These are phyloP conservation scores for Lentinus polychrous DNA, from an alignment of 1,284 basidiomycete genomes.

Conservation along the genomic window DNA sequence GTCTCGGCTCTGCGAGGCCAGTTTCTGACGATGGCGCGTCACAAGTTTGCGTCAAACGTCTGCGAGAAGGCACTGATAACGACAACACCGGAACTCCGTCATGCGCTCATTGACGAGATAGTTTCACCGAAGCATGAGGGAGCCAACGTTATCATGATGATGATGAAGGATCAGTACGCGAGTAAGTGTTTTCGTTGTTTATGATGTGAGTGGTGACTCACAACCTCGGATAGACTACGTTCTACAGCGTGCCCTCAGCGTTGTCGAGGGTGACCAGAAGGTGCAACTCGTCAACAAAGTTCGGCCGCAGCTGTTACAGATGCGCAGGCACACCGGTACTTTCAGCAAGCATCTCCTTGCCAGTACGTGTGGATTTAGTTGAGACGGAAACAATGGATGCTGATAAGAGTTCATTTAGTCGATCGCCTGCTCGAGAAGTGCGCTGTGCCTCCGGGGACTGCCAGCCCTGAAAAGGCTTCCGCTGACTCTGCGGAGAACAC, in stretches of 20 bases:
- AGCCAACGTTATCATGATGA: conserved; percentile 56
- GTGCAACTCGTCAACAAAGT: conserved; percentile 56
- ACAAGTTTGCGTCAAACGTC: conserved; percentile 98
- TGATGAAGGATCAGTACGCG: conserved; percentile 91
- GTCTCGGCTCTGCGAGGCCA: conserved; percentile 72
- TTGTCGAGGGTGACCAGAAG: conserved; percentile 70
- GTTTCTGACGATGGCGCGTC: conserved; percentile 74
- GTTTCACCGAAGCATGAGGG: conserved; percentile 59
- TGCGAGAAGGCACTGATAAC: conserved; percentile 86
- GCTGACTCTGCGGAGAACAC: too few relatives aligned
- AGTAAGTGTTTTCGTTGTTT: conserved; percentile 43
- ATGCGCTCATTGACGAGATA: conserved; percentile 75
- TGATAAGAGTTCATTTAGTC: conserved; percentile 33
- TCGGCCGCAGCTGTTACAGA: conserved; percentile 58
- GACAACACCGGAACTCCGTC: conserved; percentile 57
- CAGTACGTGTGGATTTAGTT: conserved; percentile 43
- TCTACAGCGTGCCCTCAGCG: conserved; percentile 66
- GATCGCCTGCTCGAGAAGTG: conserved; percentile 57
- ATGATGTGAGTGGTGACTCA: background rate
- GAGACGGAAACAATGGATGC: background rate
- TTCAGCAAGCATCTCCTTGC: conserved; percentile 77
- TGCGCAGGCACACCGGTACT: conserved; percentile 64
- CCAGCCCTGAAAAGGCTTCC: background rate
- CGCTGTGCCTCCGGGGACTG: conserved; percentile 2
- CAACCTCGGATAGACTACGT: conserved; percentile 58